Evolutionary conservation across 495 filamentous ascomycete species (phyloP), one percentile per base, ranked within the genome.

Genomic region (Hamigera avellanea): DNA sequence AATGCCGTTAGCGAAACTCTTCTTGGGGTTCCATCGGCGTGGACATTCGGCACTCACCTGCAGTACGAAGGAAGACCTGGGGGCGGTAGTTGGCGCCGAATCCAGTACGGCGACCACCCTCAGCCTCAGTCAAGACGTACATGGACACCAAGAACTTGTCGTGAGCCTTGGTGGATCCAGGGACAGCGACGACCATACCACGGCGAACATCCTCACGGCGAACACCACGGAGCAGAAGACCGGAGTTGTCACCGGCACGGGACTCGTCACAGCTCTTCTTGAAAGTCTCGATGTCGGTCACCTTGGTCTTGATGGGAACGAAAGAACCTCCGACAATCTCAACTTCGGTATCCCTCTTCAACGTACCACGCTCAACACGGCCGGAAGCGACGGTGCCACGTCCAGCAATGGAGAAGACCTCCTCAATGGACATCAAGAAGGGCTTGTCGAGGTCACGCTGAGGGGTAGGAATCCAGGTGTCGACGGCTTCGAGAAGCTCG

Each of bases 241-340:
- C 91, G n/a, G 89, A 91, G 77, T 94, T 96, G 67, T 98, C 91
- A 54, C 91, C 91, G 36, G 91, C 91, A 41, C 80, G 74, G 41
- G 86, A 85, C 64, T 93, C 85, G 35, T 91, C 85, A 62, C 88
- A 93, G 32, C 83, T 86, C 73, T 98, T 98, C 75, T 96, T 93
- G 75, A 98, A 98, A 41, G 87, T 96, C 70, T 98, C 91, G 55
- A 96, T 95, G 53, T 96, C 91, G 51, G 91, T 98, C 40, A 98
- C 88, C 70, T 95, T 96, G 56, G 93, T 95, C 75, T 91, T 94
- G 68, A 94, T 83, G 42, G 84, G 67, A 27, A 59, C 60, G 45
- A 75, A 72, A 26, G 42, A 43, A 62, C 85, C 91, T 52, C 91
- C 91, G 47, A 96, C 67, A 43, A 98, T 73, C 69, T 98, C 91